These are phyloP conservation scores for Rosa rugosa DNA, from an alignment of 306 rosid genomes.

Conservation along the genomic window DNA sequence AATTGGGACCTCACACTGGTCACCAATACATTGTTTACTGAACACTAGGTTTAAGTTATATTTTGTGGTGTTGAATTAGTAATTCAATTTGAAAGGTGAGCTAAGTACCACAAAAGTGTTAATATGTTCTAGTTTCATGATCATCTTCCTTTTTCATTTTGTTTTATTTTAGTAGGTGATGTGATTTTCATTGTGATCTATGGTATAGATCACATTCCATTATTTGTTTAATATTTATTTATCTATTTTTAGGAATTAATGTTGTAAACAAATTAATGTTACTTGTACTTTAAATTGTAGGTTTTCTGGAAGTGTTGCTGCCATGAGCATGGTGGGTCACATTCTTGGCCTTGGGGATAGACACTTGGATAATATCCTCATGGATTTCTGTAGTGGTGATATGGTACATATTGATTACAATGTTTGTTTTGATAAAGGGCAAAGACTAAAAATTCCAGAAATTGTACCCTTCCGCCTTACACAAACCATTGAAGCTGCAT, in stretches of 20 bases:
- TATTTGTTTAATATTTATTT: background rate
- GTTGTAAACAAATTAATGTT: slow-evolving; percentile 15
- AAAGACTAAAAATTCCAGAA: slow-evolving; percentile 89
- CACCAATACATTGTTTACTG: background rate
- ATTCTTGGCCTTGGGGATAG: slow-evolving; percentile 94
- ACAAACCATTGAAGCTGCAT: slow-evolving; percentile 86
- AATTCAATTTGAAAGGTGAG: background rate
- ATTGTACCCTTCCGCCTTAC: slow-evolving; percentile 98
- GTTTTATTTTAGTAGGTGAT: background rate
- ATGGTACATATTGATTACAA: slow-evolving; percentile 91
- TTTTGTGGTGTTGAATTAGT: background rate
- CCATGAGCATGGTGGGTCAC: slow-evolving; percentile 97
- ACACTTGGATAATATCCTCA: slow-evolving; percentile 87
- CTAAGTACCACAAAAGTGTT: background rate
- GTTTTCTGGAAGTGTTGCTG: slow-evolving; percentile 93
- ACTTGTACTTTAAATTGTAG: slow-evolving; percentile 41
- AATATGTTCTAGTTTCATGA: background rate
- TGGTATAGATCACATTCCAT: background rate
- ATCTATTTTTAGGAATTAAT: background rate
- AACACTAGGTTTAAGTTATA: background rate
- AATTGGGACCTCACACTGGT: background rate
- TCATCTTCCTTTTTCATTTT: background rate
- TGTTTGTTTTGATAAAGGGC: slow-evolving; percentile 95
- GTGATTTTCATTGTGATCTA: background rate
- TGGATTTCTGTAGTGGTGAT: slow-evolving; percentile 89